phyloP scores from a whole-genome alignment of 1,284 basidiomycete genomes.

The Pseudomicrostroma phylloplanum region DNA sequence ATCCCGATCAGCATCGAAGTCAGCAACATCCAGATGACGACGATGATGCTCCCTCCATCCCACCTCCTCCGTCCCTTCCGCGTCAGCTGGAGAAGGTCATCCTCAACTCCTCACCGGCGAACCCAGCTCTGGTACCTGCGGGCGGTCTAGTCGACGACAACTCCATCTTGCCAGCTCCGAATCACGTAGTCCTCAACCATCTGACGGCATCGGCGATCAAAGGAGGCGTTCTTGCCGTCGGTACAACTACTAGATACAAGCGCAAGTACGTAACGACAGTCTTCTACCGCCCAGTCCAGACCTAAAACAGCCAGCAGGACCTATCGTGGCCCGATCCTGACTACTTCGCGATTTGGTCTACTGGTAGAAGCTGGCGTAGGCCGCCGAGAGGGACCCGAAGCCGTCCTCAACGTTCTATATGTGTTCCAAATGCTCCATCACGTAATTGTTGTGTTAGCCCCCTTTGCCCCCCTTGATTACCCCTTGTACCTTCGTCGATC shows the following conservation, averaged over 20 bases:
- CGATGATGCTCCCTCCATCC: conserved; percentile 18
- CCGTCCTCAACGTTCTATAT: too few species aligned
- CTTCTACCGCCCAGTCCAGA: conserved; percentile 53
- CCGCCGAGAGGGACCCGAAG: too few species aligned
- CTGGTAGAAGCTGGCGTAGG: too few species aligned
- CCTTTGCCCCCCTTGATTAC: too few species aligned
- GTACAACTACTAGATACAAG: conserved; percentile 83
- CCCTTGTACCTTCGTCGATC: too few species aligned
- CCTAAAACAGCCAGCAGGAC: not conserved
- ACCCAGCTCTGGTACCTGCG: conserved; percentile 22
- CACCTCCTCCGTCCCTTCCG: conserved; percentile 64
- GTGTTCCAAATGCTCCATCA: too few species aligned
- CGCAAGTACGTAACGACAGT: conserved; percentile 75
- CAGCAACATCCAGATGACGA: too few species aligned
- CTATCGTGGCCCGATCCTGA: too few species aligned
- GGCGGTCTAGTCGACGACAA: conserved; percentile 69
- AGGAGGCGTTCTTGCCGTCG: conserved; percentile 88
- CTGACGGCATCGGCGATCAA: conserved; percentile 90
- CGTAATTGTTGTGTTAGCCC: too few species aligned
- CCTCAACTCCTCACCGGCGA: conserved; percentile 60
- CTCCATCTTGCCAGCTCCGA: conserved; percentile 84
- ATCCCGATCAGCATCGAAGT: conserved; percentile 6
- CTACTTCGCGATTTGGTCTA: too few species aligned
- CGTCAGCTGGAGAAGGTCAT: conserved; percentile 90
- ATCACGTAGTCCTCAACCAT: conserved; percentile 91